These are phyloP conservation scores for Aspergillus cavernicola DNA, from an alignment of 495 filamentous ascomycete genomes.

Conservation along the genomic window DNA sequence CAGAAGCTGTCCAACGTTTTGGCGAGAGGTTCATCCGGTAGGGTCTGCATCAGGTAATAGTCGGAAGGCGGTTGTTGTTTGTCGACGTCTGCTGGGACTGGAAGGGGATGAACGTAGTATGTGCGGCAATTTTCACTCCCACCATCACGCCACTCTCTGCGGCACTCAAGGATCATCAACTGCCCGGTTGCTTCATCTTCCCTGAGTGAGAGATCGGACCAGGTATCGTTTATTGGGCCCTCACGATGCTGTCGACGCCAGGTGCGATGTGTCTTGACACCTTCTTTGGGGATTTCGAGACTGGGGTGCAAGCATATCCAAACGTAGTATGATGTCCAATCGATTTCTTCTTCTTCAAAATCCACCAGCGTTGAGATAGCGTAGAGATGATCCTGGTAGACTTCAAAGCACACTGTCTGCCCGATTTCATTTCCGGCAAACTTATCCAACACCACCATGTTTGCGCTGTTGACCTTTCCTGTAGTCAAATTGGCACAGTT, in stretches of 20 bases:
- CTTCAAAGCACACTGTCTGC: constrained; percentile 67
- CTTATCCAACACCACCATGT: constrained; percentile 44
- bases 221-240: constrained; percentile 74
- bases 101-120: constrained; percentile 61
- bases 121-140: constrained; percentile 60
- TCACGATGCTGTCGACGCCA: constrained; percentile 69
- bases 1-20: constrained; percentile 28
- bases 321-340: constrained; percentile 70
- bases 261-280: constrained; percentile 37
- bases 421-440: constrained; percentile 63
- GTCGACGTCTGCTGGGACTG: constrained; percentile 37
- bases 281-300: constrained; percentile 18
- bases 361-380: constrained; percentile 64
- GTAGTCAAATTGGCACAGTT: constrained; percentile 48
- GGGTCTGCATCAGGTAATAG: constrained; percentile 5
- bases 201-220: constrained; percentile 64
- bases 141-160: constrained; percentile 64
- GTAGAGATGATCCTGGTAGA: constrained; percentile 67
- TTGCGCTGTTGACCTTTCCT: constrained; percentile 26
- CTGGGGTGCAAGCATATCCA: constrained; percentile 58
- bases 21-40: constrained; percentile 31
- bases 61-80: constrained; percentile 12
- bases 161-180: constrained; percentile 63
- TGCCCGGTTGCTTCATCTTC: constrained; percentile 58
- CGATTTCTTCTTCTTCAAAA: constrained; percentile 59